Evolutionary conservation across 2,329 filamentous ascomycete genomes (phyloP), one percentile per base, ranked within the genome.

Genomic region (Cladobotryum mycophilum): DNA sequence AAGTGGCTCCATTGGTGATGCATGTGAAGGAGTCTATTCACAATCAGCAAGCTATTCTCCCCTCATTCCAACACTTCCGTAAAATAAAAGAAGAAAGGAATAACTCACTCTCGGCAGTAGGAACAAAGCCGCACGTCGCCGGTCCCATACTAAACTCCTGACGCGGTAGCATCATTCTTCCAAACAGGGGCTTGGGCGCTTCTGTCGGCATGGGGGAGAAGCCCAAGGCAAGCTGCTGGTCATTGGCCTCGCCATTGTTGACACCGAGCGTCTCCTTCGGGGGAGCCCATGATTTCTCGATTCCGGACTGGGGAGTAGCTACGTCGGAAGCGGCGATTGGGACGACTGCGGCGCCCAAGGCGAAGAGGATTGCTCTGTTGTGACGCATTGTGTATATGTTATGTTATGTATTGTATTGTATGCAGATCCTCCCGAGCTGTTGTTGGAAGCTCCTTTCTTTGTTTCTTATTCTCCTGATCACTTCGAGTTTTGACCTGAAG

Each of bases 71-170:
- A 18, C 37, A 40, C 44, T 30, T 11, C 22, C 15, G 13, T 30
- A 25, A 34, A 42, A 5, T 13, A 17, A 40, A 40, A 6, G 12
- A 41, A 6, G 13, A 33, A 9, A 38, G 14, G 12, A 25, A 5
- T 18, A 13, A 63, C 67, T 62, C 52, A 69, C 67, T 61, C 52
- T 60, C 61, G 36, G 56, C 53, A 15, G 47, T 48, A 7, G 43
- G 46, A 14, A 64, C 56, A 45, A 59, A 69, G 8, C 66, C 67
- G 43, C 67, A 69, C 1, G 66, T 68, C 33, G 56, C 55, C 3
- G 58, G 47, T 2, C 51, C 55, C 18, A 67, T 47, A 2, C 58
- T 64, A 37, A 61, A 67, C 1, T 63, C 56, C 7, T 60, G 51
- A 14, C 65, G 63, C 4, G 54, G 53, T 48, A 62, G 25, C 18